These are phyloP conservation scores for Globisporangium viniferum DNA, from an alignment of 352 stramenopile genomes.

Conservation along the genomic window DNA sequence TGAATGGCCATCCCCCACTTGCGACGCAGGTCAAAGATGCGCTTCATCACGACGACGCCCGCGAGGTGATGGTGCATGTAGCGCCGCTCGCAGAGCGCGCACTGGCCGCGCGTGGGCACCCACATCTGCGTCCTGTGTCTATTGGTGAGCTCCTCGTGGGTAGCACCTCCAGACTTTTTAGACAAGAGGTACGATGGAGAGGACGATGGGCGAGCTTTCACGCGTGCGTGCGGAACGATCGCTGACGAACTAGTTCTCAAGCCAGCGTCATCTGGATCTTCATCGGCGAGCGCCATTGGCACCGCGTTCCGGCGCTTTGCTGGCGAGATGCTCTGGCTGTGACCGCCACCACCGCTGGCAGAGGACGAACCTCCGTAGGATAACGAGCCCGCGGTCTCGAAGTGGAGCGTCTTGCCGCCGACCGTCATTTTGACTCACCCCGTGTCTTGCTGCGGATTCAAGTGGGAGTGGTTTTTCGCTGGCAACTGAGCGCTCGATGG, in stretches of 20 bases:
- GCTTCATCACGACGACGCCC: slow-evolving; percentile 48
- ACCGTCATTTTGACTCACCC: slow-evolving; percentile 41
- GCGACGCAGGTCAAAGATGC: slow-evolving; percentile 37
- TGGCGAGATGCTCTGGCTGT: not conserved
- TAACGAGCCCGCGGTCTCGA: slow-evolving; percentile 22
- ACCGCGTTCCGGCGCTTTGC: slow-evolving; percentile 18
- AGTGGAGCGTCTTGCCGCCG: slow-evolving; percentile 36
- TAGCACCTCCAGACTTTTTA: not conserved
- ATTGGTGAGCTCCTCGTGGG: not conserved
- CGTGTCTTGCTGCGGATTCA: slow-evolving; percentile 6
- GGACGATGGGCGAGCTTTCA: slow-evolving; percentile 13
- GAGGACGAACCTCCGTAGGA: not conserved
- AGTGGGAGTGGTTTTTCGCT: not conserved
- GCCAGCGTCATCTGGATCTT: not conserved
- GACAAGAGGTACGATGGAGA: slow-evolving; percentile 4
- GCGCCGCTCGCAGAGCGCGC: slow-evolving; percentile 45
- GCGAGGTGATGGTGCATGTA: slow-evolving; percentile 38
- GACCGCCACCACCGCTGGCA: not conserved
- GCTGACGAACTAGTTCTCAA: not conserved
- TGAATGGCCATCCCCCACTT: slow-evolving; percentile 49
- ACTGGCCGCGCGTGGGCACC: slow-evolving; percentile 27
- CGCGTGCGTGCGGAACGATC: not conserved
- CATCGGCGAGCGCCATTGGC: slow-evolving; percentile 13
- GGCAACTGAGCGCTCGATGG: slow-evolving; percentile 26
- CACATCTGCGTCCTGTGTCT: slow-evolving; percentile 18